Evolutionary conservation across 345 rosid species (phyloP), one percentile per base, ranked within the genome.

Genomic region (Linum lewisii): DNA sequence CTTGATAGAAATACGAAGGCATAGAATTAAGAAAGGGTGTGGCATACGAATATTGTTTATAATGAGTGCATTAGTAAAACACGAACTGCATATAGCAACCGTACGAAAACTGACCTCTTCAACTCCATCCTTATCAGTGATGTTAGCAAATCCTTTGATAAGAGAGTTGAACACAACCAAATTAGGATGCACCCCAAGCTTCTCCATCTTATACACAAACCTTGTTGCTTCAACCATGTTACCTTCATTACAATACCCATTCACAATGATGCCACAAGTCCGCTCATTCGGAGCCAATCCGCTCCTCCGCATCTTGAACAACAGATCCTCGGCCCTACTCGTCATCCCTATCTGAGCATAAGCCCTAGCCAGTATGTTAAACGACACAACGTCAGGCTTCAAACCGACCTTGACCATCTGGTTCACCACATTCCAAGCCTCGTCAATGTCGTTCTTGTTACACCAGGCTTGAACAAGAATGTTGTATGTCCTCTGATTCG

Each of bases 401-500:
- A 82, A 57, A 44, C 95, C 95, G 3, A 77, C 80, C 19, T 73
- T 81, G 5, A 79, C 76, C 98, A 92, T 88, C 72, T 70, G 83
- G 66, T 83, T 26, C 37, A 88, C 78, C 56, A 81, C 71, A 65
- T 78, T 83, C 96, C 93, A 92, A 38, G 98, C 96, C 77, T 78
- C 86, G 45, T 72, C 70, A 32, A 88, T 73, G 62, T 75, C 83
- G 64, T 64, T 73, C 65, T 77, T 76, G 73, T 75, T 82, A 66
- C 95, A 92, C 96, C 95, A 92, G 11, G 93, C 93, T 69, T 77
- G 76, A 26, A 88, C 73, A 21, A 92, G 84, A 69, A 84, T 79
- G 72, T 88, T 88, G 66, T 78, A 92, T 49, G 96, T 88, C 73
- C 96, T 70, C 36, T 72, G 81, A 70, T 83, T 92, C 13, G 90